These are phyloP conservation scores for Yamadazyma oceani DNA, from an alignment of 1,139 yeast genomes.

Conservation along the genomic window DNA sequence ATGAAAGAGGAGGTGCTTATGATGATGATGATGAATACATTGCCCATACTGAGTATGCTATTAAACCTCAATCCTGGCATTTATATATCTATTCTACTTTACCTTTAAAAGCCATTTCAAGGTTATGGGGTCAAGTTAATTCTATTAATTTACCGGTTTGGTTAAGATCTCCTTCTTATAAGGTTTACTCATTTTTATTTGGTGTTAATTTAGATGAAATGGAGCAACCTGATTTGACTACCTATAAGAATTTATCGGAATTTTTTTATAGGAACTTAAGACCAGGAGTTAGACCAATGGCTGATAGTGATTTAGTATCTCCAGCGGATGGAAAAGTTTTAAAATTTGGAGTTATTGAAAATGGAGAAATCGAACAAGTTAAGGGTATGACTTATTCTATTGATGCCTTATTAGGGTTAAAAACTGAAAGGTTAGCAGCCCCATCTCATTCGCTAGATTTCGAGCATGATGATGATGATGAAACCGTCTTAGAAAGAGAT, in stretches of 20 bases:
- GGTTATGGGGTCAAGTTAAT: conserved; percentile 93
- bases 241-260: conserved; percentile 80
- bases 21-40: conserved; percentile 30
- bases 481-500: conserved; percentile 52
- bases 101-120: conserved; percentile 86
- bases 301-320: conserved; percentile 67
- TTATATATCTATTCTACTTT: conserved; percentile 85
- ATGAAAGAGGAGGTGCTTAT: conserved; percentile 30
- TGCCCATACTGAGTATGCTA: conserved; percentile 40
- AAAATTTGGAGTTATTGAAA: conserved; percentile 78
- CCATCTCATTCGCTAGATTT: conserved; percentile 59
- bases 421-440: conserved; percentile 52
- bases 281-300: conserved; percentile 81
- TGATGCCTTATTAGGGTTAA: conserved; percentile 81
- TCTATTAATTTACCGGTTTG: conserved; percentile 82
- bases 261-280: conserved; percentile 84
- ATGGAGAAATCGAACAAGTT: conserved; percentile 92
- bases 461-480: conserved; percentile 39
- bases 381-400: conserved; percentile 94
- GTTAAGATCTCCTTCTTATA: conserved; percentile 82
- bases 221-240: conserved; percentile 73
- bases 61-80: conserved; percentile 78
- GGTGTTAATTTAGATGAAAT: conserved; percentile 91
- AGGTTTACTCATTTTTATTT: conserved; percentile 73
- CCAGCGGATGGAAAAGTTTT: conserved; percentile 94